Percentiles rank a stretch among this genome's conserved stretches.
These are phyloP conservation scores for Tremella fuciformis DNA, from an alignment of 768 basidiomycete species.

Conservation along the genomic window DNA sequence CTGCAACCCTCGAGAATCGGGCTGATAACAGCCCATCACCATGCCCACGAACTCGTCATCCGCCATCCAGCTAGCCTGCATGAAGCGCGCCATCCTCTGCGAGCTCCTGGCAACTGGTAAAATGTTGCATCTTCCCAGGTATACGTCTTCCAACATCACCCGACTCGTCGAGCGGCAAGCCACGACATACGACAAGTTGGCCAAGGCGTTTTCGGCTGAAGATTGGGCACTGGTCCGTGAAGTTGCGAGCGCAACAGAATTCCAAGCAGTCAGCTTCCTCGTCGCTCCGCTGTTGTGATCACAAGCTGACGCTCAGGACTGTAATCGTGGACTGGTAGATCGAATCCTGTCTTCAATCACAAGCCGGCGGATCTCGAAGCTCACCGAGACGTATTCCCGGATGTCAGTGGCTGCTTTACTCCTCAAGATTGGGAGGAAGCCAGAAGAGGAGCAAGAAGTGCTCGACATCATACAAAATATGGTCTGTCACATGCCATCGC, in stretches of 20 bases:
- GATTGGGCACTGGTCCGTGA: constrained; percentile 30
- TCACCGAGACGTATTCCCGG: constrained; percentile 32
- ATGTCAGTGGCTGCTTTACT: constrained; percentile 30
- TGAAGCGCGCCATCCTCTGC: constrained; percentile 45
- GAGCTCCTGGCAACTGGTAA: constrained; percentile 36
- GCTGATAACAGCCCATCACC: constrained; percentile 29
- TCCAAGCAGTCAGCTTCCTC: constrained; percentile 25
- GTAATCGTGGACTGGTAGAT: constrained; percentile 36
- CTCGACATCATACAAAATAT: too few relatives aligned
- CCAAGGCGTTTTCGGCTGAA: constrained; percentile 28
- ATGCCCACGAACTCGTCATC: constrained; percentile 34
- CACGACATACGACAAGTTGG: constrained; percentile 29
- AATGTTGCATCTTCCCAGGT: constrained; percentile 27
- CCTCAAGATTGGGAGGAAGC: constrained; percentile 14
- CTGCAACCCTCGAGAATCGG: neutral
- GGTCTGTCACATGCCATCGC: too few relatives aligned
- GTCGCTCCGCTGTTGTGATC: neutral
- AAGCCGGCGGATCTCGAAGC: constrained; percentile 25
- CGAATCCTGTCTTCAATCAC: constrained; percentile 33
- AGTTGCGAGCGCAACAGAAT: constrained; percentile 16
- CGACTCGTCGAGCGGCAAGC: constrained; percentile 31
- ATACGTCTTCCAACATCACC: constrained; percentile 24
- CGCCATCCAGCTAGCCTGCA: constrained; percentile 36
- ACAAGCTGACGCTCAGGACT: constrained; percentile 25
- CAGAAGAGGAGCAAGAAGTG: constrained; percentile 8